Percentiles rank a stretch among this genome's conserved stretches.
These are phyloP conservation scores for Wickerhamiella parazyma DNA, from an alignment of 805 yeast species.

Conservation along the genomic window DNA sequence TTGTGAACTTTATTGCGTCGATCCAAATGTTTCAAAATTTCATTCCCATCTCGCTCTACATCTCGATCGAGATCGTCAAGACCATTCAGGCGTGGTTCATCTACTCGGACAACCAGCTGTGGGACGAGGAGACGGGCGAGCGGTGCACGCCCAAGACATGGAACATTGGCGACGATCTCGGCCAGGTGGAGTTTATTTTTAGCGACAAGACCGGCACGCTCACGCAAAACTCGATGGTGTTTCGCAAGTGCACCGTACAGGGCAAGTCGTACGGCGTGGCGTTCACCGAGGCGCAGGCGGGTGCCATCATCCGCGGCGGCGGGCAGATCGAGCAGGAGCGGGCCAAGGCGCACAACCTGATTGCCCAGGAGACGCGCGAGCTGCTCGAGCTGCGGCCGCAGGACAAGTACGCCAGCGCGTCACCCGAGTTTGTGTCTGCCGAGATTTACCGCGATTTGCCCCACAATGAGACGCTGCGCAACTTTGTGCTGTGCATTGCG, in stretches of 20 bases:
- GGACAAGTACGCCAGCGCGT: constrained; percentile 23
- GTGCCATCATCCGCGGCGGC: constrained; percentile 50
- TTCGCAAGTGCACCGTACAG: constrained; percentile 59
- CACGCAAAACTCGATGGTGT: constrained; percentile 77
- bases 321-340: constrained; percentile 38
- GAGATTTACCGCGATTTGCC: constrained; percentile 42
- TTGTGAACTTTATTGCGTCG: constrained; percentile 59
- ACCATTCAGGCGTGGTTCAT: constrained; percentile 69
- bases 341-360: constrained; percentile 34
- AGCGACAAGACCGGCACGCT: constrained; percentile 77
- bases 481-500: constrained; percentile 52
- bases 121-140: constrained; percentile 52
- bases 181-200: constrained; percentile 71
- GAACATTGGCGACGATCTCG: constrained; percentile 75
- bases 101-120: constrained; percentile 56
- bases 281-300: constrained; percentile 63
- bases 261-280: constrained; percentile 62
- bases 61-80: constrained; percentile 68
- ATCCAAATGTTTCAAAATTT: constrained; percentile 62
- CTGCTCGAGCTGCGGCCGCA: constrained; percentile 29
- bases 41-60: constrained; percentile 70
- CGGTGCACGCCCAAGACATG: constrained; percentile 76
- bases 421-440: constrained; percentile 46
- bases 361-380: constrained; percentile 29
- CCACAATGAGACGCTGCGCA: constrained; percentile 38